A percentile compares a stretch with the other conserved stretches of the same genome.
Evolutionary conservation across 805 yeast genomes (phyloP).

Genomic region (Saccharomycopsis fermentans): DNA sequence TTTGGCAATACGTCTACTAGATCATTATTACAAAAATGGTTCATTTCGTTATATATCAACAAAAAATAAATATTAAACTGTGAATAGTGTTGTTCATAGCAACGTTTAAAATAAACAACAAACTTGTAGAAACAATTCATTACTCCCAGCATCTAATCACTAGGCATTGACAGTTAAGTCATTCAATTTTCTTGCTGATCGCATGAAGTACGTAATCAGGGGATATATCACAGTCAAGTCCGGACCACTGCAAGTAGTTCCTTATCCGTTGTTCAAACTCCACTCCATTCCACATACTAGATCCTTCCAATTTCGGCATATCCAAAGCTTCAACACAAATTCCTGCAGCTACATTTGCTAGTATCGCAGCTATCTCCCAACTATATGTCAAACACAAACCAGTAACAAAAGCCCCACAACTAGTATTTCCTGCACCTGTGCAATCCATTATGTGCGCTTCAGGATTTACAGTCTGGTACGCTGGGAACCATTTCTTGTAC

Average conservation of each 20-base stretch:
- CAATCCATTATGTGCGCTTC: slow-evolving; percentile 61
- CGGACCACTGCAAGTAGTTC: slow-evolving; percentile 26
- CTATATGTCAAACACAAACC: slow-evolving; percentile 43
- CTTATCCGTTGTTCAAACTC: slow-evolving; percentile 35
- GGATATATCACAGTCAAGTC: not conserved
- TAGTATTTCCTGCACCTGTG: slow-evolving; percentile 92
- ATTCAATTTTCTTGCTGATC: not conserved
- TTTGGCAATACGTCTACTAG: not conserved
- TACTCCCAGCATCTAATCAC: too few species aligned
- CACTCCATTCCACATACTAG: slow-evolving; percentile 52
- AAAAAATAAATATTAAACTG: not conserved
- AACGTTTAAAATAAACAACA: not conserved
- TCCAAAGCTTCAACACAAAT: slow-evolving; percentile 76
- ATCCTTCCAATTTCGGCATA: slow-evolving; percentile 37
- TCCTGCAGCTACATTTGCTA: slow-evolving; percentile 75
- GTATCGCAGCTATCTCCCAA: slow-evolving; percentile 45
- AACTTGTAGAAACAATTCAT: not conserved
- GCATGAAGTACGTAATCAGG: not conserved
- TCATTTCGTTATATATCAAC: not conserved
- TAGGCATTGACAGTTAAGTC: too few species aligned
- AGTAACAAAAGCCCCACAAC: slow-evolving; percentile 68
- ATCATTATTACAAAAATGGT: not conserved
- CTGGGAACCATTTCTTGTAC: slow-evolving; percentile 44
- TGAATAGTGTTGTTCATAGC: not conserved
- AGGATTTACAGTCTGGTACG: slow-evolving; percentile 48